Conservation (phyloP, 257 asterid species). For the Solanum chilense region DNA sequence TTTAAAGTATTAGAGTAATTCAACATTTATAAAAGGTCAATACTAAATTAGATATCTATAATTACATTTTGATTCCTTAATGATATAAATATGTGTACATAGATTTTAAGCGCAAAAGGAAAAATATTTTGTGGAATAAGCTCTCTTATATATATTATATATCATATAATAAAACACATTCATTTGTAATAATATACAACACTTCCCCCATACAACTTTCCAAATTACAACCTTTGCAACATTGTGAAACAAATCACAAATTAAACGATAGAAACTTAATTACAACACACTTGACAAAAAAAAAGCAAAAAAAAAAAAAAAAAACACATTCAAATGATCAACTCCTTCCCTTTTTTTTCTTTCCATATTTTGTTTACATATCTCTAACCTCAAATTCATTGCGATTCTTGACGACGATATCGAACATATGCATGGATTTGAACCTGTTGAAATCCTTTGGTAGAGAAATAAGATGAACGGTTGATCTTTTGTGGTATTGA, state of each 20-base stretch:
- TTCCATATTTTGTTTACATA: background rate
- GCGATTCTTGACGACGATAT: slow-evolving; percentile 27
- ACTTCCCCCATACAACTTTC: background rate
- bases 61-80: no score
- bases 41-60: no score
- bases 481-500: slow-evolving; percentile 37
- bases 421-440: slow-evolving; percentile 33
- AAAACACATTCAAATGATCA: background rate
- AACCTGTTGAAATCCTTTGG: slow-evolving; percentile 34
- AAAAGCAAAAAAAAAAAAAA: background rate
- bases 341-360: background rate
- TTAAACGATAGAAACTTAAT: background rate
- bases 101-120: no score
- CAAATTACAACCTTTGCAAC: background rate
- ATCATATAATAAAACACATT: no score
- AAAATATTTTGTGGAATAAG: no score
- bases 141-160: no score
- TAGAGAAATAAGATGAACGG: slow-evolving; percentile 37
- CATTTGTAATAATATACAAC: background rate
- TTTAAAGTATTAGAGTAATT: no score
- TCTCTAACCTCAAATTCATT: slow-evolving; percentile 32
- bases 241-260: background rate
- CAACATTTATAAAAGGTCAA: no score
- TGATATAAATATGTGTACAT: no score
- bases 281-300: background rate